Base-by-base conservation (phyloP, 78 protist species). In the Planoprotostelium fungivorum region DNA sequence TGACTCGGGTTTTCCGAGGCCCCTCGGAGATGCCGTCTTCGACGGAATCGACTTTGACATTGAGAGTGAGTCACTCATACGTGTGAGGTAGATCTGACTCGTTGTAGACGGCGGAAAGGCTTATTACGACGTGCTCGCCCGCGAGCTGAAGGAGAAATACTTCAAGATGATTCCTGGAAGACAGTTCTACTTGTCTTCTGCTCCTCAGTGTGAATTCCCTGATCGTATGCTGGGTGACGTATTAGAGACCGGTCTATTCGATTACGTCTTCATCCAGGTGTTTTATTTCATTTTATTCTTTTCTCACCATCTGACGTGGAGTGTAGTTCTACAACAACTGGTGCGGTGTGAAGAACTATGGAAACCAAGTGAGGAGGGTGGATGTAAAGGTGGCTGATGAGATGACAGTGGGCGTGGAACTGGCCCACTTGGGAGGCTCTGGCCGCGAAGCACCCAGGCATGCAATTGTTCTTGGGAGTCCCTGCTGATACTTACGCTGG, bases 301-400 rank as follows among this genome's bases (percentile, higher is more conserved):
- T n/a, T n/a, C n/a, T n/a, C n/a, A n/a, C n/a, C n/a, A n/a, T n/a
- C n/a, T n/a, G n/a, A n/a, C n/a, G n/a, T n/a, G n/a, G n/a, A n/a
- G n/a, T n/a, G n/a, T 51, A 51, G 73, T 51, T 51, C 73, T 51
- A 51, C 73, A 51, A 51, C 73, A 51, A 51, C 73, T 51, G 73
- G 73, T 51, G 73, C 16, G 73, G 73, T 16, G 73, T 51, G 73
- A 51, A 51, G 16, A 51, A 51, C 16, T 51, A 51, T 16, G 31
- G 16, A 5, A 51, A 51, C 16, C 73, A n/a, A n/a, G n/a, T n/a
- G n/a, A n/a, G n/a, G n/a, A n/a, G n/a, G n/a, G n/a, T n/a, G n/a
- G n/a, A n/a, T n/a, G n/a, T n/a, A n/a, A n/a, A n/a, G n/a, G n/a
- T n/a, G n/a, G n/a, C n/a, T n/a, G n/a, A n/a, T n/a, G n/a, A n/a